Evolutionary conservation across 352 stramenopile genomes (phyloP).

Genomic region (Thraustochytrium striatum): DNA sequence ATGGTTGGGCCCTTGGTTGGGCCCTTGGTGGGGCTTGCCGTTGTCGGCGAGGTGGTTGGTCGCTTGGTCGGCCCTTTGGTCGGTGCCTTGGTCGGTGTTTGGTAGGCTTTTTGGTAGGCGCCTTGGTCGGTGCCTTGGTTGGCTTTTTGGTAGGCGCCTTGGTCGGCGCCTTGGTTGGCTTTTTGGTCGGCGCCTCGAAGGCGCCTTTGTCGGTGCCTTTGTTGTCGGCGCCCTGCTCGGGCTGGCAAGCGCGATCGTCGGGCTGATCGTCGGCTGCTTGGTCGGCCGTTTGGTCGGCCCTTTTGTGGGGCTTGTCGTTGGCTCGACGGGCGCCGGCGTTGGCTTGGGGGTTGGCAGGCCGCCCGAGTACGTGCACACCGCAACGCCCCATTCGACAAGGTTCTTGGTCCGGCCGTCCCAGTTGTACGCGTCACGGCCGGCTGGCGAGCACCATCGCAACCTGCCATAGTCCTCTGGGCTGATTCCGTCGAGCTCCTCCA

Average conservation of each 20-base stretch:
- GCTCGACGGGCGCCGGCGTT: slow-evolving; percentile 51
- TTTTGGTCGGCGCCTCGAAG: background rate
- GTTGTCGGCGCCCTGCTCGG: slow-evolving; percentile 55
- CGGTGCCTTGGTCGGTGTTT: background rate
- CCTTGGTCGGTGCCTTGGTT: background rate
- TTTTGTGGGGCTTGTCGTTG: slow-evolving; percentile 64
- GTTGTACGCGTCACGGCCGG: background rate
- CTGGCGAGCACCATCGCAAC: slow-evolving; percentile 7
- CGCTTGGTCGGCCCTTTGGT: background rate
- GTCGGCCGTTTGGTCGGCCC: slow-evolving; percentile 63
- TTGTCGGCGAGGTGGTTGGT: too few relatives aligned
- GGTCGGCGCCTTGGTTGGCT: background rate
- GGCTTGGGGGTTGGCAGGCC: slow-evolving; percentile 43
- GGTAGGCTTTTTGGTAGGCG: background rate
- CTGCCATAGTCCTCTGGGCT: background rate
- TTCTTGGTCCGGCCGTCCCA: background rate
- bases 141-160: background rate
- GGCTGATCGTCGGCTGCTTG: slow-evolving; percentile 57
- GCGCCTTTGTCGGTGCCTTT: background rate
- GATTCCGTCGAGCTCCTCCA: background rate
- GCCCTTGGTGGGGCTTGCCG: too few relatives aligned
- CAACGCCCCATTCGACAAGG: background rate
- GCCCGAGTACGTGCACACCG: background rate
- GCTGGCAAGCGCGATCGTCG: slow-evolving; percentile 64
- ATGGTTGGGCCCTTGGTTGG: too few relatives aligned